Evolutionary conservation across 1,284 basidiomycete species (phyloP), one percentile per base, ranked within the genome.

Genomic region (Abortiporus biennis): DNA sequence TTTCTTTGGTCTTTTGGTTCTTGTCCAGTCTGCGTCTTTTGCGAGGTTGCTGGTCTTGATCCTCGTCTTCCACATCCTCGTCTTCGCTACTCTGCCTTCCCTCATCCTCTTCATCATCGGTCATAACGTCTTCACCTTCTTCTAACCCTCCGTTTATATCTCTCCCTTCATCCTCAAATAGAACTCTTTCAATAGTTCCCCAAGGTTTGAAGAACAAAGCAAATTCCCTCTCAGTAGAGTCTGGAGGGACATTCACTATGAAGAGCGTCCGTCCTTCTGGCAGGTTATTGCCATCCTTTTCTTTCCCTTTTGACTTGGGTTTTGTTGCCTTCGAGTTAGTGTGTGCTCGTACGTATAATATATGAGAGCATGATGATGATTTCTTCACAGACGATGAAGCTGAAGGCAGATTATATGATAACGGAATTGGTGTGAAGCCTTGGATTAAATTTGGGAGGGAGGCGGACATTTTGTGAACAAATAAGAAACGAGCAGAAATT

Each of bases 211-310:
- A 92, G 16, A 93, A 68, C 2, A 77, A 62, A 2, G 78, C 67
- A 1, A 93, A 62, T 55, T 90, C 86, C 37, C 85, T 72, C 51
- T 87, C 84, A 0, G 85, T 87, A 3, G 87, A 78, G 59, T 93
- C 90, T 39, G 87, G 80, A 1, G 92, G 91, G 3, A 92, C 64
- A 55, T 95, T 93, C 44, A 86, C 86, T 6, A 92, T 66, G 56
- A 95, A 95, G 11, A 93, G 66, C 0, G 90, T 92, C 38, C 91
- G 74, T 13, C 75, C 83, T 31, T 76, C 68, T 0, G 85, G 87
- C 32, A 82, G 65, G 9, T 17, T 6, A 6, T 17, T 13, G 4
- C 6, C 3, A n/a, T 32, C n/a, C 15, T 36, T 36, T 29, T 47
- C 41, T 32, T 48, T 55, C 30, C 24, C 43, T 43, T 11, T 38